Evolutionary conservation across 345 rosid species (phyloP), one percentile per base, ranked within the genome.

Genomic region (Corymbia maculata): DNA sequence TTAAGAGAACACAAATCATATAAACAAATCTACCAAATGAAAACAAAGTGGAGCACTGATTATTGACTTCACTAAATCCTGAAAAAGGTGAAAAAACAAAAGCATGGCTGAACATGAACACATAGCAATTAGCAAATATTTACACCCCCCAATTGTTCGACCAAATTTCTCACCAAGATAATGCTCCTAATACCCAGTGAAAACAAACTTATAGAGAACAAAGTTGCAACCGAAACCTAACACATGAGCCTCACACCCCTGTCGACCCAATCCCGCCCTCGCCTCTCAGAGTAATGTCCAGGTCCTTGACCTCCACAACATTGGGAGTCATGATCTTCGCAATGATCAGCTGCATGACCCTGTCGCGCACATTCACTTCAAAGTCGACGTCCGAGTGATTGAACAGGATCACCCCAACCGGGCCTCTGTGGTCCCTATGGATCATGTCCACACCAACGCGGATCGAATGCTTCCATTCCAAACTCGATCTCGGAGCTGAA

Each of bases 391-490:
- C 87, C 13, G 64, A 52, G 64, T 85, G 66, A 49, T 86, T 30
- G 87, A 52, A 52, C 10, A 86, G 68, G 70, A 55, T 52, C 8
- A 42, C 66, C 47, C 87, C 87, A 36, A 86, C 75, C 9, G 87
- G 86, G 42, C 86, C 86, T 5, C 47, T 16, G 64, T 85, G 30
- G 59, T 85, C 86, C 7, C 28, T 64, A 85, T 85, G 28, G 19
- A 85, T 52, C 86, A 85, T 64, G 4, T 97, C 98, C 0, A 94
- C 98, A 8, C 99, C 98, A 9, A 96, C 97, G 57, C 95, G 97
- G 26, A 95, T 95, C 44, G 96, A 93, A 82, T 95, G 93, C 91
- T 96, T 96, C 98, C 95, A 94, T 19, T 97, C 91, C 85, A 96
- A 88, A 22, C 66, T 49, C 6, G 47, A 96, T 88, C 97, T 93